These are phyloP conservation scores for Suaeda aralocaspica DNA, from an alignment of 148 eudicot species.

Conservation along the genomic window DNA sequence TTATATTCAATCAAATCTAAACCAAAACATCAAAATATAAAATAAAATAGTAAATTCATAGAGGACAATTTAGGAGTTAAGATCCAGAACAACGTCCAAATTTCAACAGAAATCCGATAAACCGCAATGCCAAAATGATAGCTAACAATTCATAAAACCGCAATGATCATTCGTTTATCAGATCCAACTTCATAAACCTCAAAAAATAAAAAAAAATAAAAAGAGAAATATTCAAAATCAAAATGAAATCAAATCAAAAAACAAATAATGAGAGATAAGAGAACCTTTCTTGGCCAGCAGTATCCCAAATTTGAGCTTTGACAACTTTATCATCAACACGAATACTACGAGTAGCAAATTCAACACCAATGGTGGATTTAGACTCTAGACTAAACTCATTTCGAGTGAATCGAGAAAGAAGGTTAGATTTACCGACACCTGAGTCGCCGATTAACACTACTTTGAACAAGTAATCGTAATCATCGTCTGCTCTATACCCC, in stretches of 20 bases:
- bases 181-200: too few relatives aligned
- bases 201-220: neutral
- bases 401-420: conserved; percentile 38
- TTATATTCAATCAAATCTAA: too few relatives aligned
- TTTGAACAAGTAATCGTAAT: conserved; percentile 42
- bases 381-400: conserved; percentile 64
- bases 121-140: too few relatives aligned
- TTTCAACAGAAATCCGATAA: too few relatives aligned
- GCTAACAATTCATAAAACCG: too few relatives aligned
- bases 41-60: too few relatives aligned
- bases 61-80: too few relatives aligned
- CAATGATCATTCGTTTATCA: too few relatives aligned
- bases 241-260: too few relatives aligned
- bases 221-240: neutral
- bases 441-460: conserved; percentile 43
- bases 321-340: conserved; percentile 58
- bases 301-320: conserved; percentile 75
- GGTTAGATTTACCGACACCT: conserved; percentile 42
- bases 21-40: too few relatives aligned
- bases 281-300: conserved; percentile 81
- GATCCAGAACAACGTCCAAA: too few relatives aligned
- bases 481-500: conserved; percentile 39
- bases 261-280: too few relatives aligned
- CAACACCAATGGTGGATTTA: conserved; percentile 65
- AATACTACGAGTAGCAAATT: conserved; percentile 66